phyloP scores from a whole-genome alignment of 495 filamentous ascomycete species.

The Astrocystis sublimbata region DNA sequence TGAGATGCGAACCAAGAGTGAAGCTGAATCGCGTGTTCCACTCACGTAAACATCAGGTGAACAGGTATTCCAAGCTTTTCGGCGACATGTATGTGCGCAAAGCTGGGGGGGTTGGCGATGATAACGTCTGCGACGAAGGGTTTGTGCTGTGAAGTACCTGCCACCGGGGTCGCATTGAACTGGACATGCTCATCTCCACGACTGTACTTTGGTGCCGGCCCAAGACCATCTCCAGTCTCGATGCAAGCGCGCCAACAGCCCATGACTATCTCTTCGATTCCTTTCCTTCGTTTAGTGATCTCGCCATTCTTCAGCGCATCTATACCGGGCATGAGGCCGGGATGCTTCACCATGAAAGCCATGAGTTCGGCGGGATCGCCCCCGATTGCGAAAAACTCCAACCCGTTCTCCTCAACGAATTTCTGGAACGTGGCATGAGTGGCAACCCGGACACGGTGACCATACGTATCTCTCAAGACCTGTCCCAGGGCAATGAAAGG shows the following conservation, averaged over 20 bases:
- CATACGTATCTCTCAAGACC: constrained; percentile 59
- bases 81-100: constrained; percentile 80
- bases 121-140: constrained; percentile 81
- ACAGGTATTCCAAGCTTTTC: constrained; percentile 76
- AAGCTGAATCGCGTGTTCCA: constrained; percentile 25
- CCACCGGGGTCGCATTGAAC: constrained; percentile 8
- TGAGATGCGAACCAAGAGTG: constrained; percentile 31
- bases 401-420: constrained; percentile 65
- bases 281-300: constrained; percentile 62
- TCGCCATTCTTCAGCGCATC: constrained; percentile 67
- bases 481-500: constrained; percentile 71
- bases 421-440: constrained; percentile 72
- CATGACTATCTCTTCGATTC: constrained; percentile 69
- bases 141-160: constrained; percentile 27
- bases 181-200: constrained; percentile 21
- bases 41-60: constrained; percentile 81
- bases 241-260: constrained; percentile 79
- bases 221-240: constrained; percentile 54
- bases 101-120: constrained; percentile 82
- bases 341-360: constrained; percentile 87
- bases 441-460: constrained; percentile 76
- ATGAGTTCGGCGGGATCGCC: constrained; percentile 79
- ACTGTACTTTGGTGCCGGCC: constrained; percentile 37
- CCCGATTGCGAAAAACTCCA: constrained; percentile 80
- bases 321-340: constrained; percentile 72